Evolutionary conservation across 2,329 filamentous ascomycete species (phyloP), one percentile per base, ranked within the genome.

Genomic region (Phoma herbarum): DNA sequence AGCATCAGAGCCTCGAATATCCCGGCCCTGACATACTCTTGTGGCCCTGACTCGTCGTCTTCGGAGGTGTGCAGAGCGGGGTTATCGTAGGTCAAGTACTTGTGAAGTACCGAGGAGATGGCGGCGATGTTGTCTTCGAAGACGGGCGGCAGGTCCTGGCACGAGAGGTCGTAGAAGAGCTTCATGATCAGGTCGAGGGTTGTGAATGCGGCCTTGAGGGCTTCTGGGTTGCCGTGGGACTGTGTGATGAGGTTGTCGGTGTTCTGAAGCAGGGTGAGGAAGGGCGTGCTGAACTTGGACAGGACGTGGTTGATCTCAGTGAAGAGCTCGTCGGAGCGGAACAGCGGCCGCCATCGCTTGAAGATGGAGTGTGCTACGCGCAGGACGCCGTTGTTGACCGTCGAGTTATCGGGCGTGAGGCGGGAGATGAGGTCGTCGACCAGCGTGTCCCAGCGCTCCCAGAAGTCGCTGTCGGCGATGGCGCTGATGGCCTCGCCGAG

Each of bases 331-430:
- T 99, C 92, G 42, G 93, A 97, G 61, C 91, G 88, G 81, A 96
- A 97, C 39, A 99, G 84, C 9, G 95, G 96, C 65, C 95, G 86
- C 95, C 95, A 99, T 77, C 95, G 85, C 76, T 90, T 91, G 81
- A 98, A 99, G 70, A 99, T 98, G 47, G 95, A 98, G 80, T 99
- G 95, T 68, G 96, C 96, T 43, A 99, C 95, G 79, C 97, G 93
- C 60, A 99, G 83, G 18, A 99, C 95, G 66, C 95, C 96, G 70
- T 93, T 92, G 79, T 98, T 99, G 76, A 93, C 85, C 65, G 89
- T 88, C 59, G 90, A 87, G 75, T 98, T 91, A 67, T 90, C 88
- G 12, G 89, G 84, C 3, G 92, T 94, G 63, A 99, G 86, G 46
- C 93, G 89, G 47, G 90, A 91, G 67, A 97, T 93, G 59, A 99